Base-by-base conservation (phyloP, 306 rosid genomes). In the Urtica urens region DNA sequence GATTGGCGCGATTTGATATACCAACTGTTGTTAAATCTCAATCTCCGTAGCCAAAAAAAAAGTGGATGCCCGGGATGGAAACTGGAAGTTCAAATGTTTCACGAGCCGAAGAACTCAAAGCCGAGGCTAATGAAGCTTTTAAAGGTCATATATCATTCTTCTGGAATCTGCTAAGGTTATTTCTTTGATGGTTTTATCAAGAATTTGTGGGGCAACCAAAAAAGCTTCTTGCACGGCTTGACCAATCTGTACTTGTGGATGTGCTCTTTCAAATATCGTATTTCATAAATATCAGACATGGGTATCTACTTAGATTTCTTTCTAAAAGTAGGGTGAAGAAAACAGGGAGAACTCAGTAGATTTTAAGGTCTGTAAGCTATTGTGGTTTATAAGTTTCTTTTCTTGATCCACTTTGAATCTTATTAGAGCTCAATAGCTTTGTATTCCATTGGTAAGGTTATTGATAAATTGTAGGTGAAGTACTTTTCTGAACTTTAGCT, bases 81-180 rank as follows among this genome's bases (percentile, higher is more conserved):
- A 17, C 68, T 29, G 65, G 67, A 17, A 76, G 67, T 27, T 70
- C 84, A 17, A 63, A 82, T 20, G 47, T 57, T 39, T 58, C 70
- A 1, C 80, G 59, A 47, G 94, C 95, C 17, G 99, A 90, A 71
- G 85, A 85, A 72, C 20, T 79, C 60, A 92, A 90, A 51, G 19
- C 64, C 47, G 87, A 58, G 41, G 99, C 99, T 25, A 90, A 90
- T 56, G 78, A 79, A 59, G 94, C 94, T 57, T 90, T 81, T 67
- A 62, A 72, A 38, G 95, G 99, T 85, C 63, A 62, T 39, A 66
- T 39, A 40, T 26, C 44, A 62, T 57, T 50, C 44, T 31, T 56
- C 37, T 51, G 35, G 42, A 28, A 51, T 48, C 38, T 15, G 26
- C 38, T 51, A 21, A 16, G 46, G 23, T 49, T 37, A 10, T 43